Evolutionary conservation across 129 eudicot species (phyloP).

Genomic region (Pseudognaphalium luteoalbum): DNA sequence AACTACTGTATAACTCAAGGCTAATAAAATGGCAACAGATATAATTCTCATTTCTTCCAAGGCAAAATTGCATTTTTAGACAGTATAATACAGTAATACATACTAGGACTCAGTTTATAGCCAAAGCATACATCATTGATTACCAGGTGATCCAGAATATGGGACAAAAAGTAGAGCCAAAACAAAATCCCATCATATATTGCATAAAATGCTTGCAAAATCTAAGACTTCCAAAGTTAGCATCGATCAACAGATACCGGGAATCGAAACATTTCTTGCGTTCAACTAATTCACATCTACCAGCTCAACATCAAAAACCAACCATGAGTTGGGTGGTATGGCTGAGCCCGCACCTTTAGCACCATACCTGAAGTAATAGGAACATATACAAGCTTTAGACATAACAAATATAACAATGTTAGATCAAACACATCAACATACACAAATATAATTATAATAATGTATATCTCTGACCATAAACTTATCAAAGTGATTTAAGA

Average conservation of each 20-base stretch:
- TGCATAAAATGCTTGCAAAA: background rate
- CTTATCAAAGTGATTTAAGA: no score
- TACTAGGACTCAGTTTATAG: background rate
- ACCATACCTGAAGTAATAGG: conserved; percentile 65
- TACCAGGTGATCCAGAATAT: no score
- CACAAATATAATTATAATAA: no score
- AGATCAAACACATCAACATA: no score
- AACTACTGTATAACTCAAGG: no score
- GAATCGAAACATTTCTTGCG: background rate
- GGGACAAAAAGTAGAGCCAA: background rate
- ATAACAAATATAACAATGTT: no score
- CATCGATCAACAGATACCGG: background rate
- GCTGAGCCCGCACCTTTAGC: conserved; percentile 58
- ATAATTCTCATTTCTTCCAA: background rate
- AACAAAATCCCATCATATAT: background rate
- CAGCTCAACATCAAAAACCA: conserved; percentile 84
- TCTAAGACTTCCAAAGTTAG: background rate
- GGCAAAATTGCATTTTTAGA: background rate
- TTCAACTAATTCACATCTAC: conserved; percentile 53
- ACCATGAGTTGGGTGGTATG: conserved; percentile 85
- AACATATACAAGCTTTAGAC: background rate
- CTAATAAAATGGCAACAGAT: background rate
- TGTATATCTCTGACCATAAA: no score
- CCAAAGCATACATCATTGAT: conserved; percentile 1
- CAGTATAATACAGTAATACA: no score